Conservation (phyloP, 148 eudicot species). For the Camellia sinensis region DNA sequence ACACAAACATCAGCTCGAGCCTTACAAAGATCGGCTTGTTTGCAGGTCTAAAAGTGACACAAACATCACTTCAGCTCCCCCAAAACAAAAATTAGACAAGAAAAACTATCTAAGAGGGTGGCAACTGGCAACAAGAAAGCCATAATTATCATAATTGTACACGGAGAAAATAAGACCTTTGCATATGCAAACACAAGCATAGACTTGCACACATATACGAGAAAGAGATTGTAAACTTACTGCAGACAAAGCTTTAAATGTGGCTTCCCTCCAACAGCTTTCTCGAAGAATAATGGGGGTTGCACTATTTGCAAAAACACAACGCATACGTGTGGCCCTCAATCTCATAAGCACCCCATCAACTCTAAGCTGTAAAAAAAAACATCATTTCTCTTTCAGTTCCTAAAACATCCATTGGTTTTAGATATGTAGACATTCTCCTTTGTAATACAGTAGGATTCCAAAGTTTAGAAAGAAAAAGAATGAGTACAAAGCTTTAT, state of each 20-base stretch:
- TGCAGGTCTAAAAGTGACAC: background rate
- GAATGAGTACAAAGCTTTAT: background rate
- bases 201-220: background rate
- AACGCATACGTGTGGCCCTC: conserved; percentile 85
- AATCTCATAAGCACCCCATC: conserved; percentile 94
- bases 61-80: background rate
- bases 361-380: conserved; percentile 73
- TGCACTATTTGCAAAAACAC: conserved; percentile 45
- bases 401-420: background rate
- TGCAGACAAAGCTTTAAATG: conserved; percentile 60
- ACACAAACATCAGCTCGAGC: no score
- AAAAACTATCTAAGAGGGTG: conserved; percentile 3
- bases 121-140: background rate
- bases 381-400: background rate
- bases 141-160: background rate
- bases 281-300: conserved; percentile 69
- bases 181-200: background rate
- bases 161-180: background rate
- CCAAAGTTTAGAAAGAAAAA: background rate
- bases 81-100: background rate
- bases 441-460: background rate
- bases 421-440: background rate
- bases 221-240: conserved; percentile 39
- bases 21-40: no score
- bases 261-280: conserved; percentile 90